These are phyloP conservation scores for Alternaria dauci DNA, from an alignment of 2,329 filamentous ascomycete genomes.

Conservation along the genomic window DNA sequence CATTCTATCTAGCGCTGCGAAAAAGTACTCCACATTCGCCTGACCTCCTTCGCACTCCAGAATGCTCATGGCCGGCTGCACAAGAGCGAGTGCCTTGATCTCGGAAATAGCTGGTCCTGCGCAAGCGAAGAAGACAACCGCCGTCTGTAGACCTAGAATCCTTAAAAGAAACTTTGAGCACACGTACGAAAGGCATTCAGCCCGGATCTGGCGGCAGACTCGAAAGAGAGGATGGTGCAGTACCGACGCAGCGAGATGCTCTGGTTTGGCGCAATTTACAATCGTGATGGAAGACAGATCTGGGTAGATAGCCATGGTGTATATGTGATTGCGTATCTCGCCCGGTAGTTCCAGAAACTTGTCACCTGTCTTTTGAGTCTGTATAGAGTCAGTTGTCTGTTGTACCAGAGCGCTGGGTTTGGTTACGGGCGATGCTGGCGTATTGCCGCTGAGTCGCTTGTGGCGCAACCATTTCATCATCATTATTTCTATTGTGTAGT, in stretches of 20 bases:
- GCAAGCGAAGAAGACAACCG: slow-evolving; percentile 17
- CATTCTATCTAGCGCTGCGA: slow-evolving; percentile 6
- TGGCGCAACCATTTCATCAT: slow-evolving; percentile 1
- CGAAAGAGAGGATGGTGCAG: slow-evolving; percentile 31
- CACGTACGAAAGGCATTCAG: slow-evolving; percentile 31
- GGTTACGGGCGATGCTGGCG: background rate
- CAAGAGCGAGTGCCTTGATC: slow-evolving; percentile 10
- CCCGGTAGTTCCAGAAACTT: slow-evolving; percentile 30
- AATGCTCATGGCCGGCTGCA: background rate
- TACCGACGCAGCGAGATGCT: slow-evolving; percentile 18
- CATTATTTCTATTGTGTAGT: background rate
- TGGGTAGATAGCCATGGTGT: slow-evolving; percentile 23
- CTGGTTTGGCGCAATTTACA: background rate
- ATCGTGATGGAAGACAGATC: slow-evolving; percentile 11
- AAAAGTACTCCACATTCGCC: slow-evolving; percentile 1
- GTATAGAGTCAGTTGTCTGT: background rate
- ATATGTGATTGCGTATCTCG: slow-evolving; percentile 36
- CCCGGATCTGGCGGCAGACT: slow-evolving; percentile 28
- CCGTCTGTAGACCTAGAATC: slow-evolving; percentile 15
- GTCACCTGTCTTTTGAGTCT: background rate
- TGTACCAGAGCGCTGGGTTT: background rate
- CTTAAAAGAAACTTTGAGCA: slow-evolving; percentile 22
- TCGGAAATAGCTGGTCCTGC: slow-evolving; percentile 3
- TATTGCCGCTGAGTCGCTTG: background rate
- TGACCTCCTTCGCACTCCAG: background rate